These are phyloP conservation scores for Passiflora organensis DNA, from an alignment of 345 rosid species.

Conservation along the genomic window DNA sequence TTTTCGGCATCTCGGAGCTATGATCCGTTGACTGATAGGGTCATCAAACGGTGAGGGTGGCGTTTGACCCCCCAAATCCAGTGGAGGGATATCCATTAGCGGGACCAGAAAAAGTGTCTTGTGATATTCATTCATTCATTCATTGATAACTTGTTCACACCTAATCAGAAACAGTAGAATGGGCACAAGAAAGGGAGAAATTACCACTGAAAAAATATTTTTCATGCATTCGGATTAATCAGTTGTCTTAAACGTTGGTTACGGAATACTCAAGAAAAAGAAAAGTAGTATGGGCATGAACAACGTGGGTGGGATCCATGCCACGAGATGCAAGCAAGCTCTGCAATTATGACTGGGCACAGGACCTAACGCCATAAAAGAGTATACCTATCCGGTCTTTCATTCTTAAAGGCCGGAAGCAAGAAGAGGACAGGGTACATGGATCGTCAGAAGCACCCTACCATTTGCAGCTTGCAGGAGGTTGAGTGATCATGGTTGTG, in stretches of 20 bases:
- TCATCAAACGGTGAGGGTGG: slow-evolving; percentile 2
- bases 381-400: not conserved
- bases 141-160: no score
- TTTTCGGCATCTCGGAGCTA: not conserved
- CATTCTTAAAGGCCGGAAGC: slow-evolving; percentile 7
- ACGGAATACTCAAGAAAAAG: no score
- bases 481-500: not conserved
- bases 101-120: no score
- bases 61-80: not conserved
- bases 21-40: not conserved
- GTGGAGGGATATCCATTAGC: no score
- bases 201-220: no score
- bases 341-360: not conserved
- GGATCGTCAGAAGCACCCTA: not conserved
- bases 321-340: not conserved
- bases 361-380: not conserved
- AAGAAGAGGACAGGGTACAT: not conserved
- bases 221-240: no score
- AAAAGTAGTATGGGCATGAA: not conserved
- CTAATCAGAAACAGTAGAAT: not conserved
- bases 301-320: not conserved
- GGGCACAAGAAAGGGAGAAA: not conserved
- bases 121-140: no score
- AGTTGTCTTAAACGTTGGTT: no score
- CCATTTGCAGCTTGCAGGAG: not conserved